A percentile compares a stretch with the other conserved stretches of the same genome.
These are phyloP conservation scores for Kurtzmaniella quercitrusa DNA, from an alignment of 1,139 yeast species.

Conservation along the genomic window DNA sequence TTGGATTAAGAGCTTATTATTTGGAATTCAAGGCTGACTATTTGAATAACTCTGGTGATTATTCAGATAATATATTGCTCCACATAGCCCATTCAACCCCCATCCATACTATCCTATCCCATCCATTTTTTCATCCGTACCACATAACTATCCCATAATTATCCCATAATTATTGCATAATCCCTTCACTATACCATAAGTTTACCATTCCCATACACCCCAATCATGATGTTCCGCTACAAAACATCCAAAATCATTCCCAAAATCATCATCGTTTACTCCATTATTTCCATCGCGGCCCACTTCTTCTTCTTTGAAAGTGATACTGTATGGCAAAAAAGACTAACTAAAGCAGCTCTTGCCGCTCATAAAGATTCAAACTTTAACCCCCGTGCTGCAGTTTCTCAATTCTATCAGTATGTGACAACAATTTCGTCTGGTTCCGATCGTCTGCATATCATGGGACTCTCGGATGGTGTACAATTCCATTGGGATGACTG, in stretches of 20 bases:
- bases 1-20: too few species aligned
- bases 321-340: conserved; percentile 2
- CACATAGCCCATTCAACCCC: too few species aligned
- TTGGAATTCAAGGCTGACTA: too few species aligned
- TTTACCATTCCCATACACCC: too few species aligned
- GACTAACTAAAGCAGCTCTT: conserved; percentile 2
- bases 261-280: neutral
- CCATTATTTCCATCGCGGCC: neutral
- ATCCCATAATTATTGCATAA: too few species aligned
- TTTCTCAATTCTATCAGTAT: conserved; percentile 1
- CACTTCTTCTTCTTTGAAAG: conserved; percentile 2
- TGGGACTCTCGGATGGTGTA: conserved; percentile 20
- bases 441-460: conserved; percentile 1
- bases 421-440: neutral
- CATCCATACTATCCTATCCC: too few species aligned
- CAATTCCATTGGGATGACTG: conserved; percentile 45
- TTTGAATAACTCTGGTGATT: too few species aligned
- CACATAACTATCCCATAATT: too few species aligned
- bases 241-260: neutral
- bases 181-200: too few species aligned
- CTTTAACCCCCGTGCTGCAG: conserved; percentile 28
- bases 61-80: too few species aligned
- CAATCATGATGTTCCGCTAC: neutral
- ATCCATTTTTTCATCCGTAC: too few species aligned
- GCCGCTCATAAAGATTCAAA: conserved; percentile 14